These are phyloP conservation scores for Corynascus novoguineensis DNA, from an alignment of 495 filamentous ascomycete species.

Conservation along the genomic window DNA sequence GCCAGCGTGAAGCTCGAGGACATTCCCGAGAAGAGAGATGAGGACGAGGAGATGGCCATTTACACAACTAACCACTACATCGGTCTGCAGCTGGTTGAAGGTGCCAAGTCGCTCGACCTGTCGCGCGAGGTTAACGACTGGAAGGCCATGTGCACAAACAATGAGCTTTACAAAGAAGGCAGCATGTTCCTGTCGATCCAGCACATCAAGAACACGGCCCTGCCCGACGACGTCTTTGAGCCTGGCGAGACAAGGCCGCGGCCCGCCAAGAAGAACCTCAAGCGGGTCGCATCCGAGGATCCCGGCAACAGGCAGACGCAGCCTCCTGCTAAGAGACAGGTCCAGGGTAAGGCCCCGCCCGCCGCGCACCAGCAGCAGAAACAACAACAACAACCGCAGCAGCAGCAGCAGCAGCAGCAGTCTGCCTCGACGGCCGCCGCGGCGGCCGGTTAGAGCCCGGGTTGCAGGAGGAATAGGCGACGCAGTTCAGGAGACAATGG, in stretches of 20 bases:
- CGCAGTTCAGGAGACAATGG: not conserved
- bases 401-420: not conserved
- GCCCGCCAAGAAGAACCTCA: constrained; percentile 47
- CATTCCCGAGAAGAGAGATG: constrained; percentile 20
- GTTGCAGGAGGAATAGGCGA: not conserved
- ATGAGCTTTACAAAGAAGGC: constrained; percentile 55
- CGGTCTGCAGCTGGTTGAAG: constrained; percentile 34
- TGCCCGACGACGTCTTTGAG: constrained; percentile 86
- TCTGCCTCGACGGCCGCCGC: not conserved
- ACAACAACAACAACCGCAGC: not conserved
- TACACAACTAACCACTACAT: constrained; percentile 36
- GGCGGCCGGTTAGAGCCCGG: not conserved
- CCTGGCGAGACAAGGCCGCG: constrained; percentile 70
- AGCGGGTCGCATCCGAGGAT: constrained; percentile 27
- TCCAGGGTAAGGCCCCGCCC: not conserved
- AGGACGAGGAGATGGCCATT: constrained; percentile 19
- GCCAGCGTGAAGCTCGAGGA: constrained; percentile 21
- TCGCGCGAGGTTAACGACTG: constrained; percentile 70
- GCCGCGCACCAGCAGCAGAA: not conserved
- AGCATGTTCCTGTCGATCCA: constrained; percentile 62
- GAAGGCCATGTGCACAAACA: constrained; percentile 60
- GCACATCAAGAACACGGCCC: constrained; percentile 72
- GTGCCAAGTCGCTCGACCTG: constrained; percentile 57
- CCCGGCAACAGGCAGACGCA: not conserved
- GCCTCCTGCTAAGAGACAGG: constrained; percentile 7